Evolutionary conservation across 2,329 filamentous ascomycete species (phyloP).

Genomic region (Colletotrichum liaoningense): DNA sequence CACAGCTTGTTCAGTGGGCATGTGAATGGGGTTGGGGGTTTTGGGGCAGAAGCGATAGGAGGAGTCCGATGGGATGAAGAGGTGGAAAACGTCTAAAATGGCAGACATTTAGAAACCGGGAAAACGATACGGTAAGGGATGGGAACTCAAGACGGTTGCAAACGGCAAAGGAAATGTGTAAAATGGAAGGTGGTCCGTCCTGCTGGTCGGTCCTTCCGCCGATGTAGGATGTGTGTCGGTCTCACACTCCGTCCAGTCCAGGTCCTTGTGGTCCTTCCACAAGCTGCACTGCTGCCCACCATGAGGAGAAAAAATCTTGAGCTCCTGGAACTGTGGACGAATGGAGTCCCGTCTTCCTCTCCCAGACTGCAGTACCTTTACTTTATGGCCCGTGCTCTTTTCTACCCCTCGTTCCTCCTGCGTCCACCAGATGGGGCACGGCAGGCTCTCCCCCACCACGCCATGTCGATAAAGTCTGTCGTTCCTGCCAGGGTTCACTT

Average conservation of each 20-base stretch:
- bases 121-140: not conserved
- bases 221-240: conserved; percentile 1
- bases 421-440: not conserved
- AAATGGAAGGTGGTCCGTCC: not conserved
- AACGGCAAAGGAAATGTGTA: not conserved
- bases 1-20: not conserved
- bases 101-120: not conserved
- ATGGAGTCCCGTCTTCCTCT: not conserved
- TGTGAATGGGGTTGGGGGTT: conserved; percentile 4
- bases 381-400: conserved; percentile 8
- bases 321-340: not conserved
- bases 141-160: not conserved
- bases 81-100: not conserved
- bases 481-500: conserved; percentile 15
- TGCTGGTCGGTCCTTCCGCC: not conserved
- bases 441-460: not conserved
- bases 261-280: conserved; percentile 5
- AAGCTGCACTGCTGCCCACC: conserved; percentile 1
- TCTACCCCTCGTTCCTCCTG: conserved; percentile 22
- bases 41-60: not conserved
- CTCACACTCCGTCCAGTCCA: not conserved
- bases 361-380: not conserved
- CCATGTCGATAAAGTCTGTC: conserved; percentile 16
- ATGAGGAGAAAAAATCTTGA: conserved; percentile 3
- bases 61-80: not conserved